A percentile compares a stretch with the other conserved stretches of the same genome.
These are phyloP conservation scores for Spathaspora passalidarum DNA, from an alignment of 805 yeast species.

Conservation along the genomic window DNA sequence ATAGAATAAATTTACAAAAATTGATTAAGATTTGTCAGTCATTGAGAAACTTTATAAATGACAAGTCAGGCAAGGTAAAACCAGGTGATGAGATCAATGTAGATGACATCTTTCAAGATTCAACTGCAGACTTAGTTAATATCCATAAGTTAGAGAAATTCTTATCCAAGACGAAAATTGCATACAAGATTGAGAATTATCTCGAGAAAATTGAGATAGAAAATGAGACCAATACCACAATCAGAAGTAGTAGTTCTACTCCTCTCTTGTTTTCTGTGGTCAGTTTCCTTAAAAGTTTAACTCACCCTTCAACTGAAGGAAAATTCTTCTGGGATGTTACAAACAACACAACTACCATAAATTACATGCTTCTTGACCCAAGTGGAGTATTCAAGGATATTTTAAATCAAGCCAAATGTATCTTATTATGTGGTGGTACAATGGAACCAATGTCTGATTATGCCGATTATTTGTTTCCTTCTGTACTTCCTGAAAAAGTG, in stretches of 20 bases:
- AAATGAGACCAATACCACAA: neutral
- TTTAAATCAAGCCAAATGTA: constrained; percentile 62
- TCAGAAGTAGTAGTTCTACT: constrained; percentile 20
- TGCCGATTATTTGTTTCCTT: constrained; percentile 62
- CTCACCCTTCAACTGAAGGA: constrained; percentile 80
- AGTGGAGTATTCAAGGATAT: constrained; percentile 65
- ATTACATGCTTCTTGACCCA: constrained; percentile 79
- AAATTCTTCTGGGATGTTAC: constrained; percentile 60
- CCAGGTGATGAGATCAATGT: constrained; percentile 56
- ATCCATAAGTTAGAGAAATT: constrained; percentile 64
- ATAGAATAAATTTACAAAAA: constrained; percentile 66
- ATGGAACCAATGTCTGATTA: constrained; percentile 88
- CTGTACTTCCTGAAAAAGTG: constrained; percentile 35
- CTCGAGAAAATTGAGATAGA: constrained; percentile 30
- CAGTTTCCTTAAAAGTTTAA: constrained; percentile 58
- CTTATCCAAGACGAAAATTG: constrained; percentile 66
- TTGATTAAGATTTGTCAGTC: constrained; percentile 54
- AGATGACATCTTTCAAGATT: constrained; percentile 51
- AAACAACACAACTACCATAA: constrained; percentile 36
- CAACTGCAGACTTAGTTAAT: constrained; percentile 70
- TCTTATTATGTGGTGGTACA: constrained; percentile 89
- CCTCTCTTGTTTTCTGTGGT: constrained; percentile 67
- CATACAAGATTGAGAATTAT: constrained; percentile 78
- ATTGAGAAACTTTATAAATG: constrained; percentile 46
- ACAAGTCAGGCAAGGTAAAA: constrained; percentile 23